These are phyloP conservation scores for Macadamia tetraphylla DNA, from an alignment of 164 flowering plant species.

Conservation along the genomic window DNA sequence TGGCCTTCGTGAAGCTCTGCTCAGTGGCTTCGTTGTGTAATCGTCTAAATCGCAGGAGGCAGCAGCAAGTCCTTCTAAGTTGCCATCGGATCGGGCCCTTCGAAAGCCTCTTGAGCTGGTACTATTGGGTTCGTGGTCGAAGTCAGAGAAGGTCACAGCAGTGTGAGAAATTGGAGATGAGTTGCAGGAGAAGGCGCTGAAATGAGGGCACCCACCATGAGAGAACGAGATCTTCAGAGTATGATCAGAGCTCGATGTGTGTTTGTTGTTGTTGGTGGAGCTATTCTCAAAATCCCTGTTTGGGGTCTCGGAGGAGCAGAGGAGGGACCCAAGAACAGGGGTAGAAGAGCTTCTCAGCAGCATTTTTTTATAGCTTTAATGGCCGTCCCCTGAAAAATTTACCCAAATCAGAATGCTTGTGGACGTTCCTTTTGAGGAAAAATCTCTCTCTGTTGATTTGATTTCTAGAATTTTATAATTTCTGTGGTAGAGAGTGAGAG, in stretches of 20 bases:
- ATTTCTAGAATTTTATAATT: no score
- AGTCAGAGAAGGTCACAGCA: slow-evolving; percentile 14
- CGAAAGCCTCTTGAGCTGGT: slow-evolving; percentile 33
- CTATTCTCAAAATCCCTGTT: slow-evolving; percentile 20
- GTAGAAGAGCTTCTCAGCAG: slow-evolving; percentile 81
- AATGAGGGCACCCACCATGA: slow-evolving; percentile 25
- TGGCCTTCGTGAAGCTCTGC: slow-evolving; percentile 22
- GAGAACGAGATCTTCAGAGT: slow-evolving; percentile 26
- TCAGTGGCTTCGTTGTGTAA: slow-evolving; percentile 7
- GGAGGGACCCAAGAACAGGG: slow-evolving; percentile 81
- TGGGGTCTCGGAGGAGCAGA: slow-evolving; percentile 48
- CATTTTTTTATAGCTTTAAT: slow-evolving; percentile 34
- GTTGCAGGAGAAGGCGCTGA: slow-evolving; percentile 23
- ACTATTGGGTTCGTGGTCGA: slow-evolving; percentile 3
- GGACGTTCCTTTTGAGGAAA: no score
- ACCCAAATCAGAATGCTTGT: no score
- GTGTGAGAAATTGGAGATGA: slow-evolving; percentile 36
- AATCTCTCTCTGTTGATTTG: no score
- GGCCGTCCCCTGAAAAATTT: neutral
- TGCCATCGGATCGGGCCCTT: slow-evolving; percentile 72
- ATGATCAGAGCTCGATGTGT: slow-evolving; percentile 18
- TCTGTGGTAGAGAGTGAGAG: no score
- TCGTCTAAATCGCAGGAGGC: slow-evolving; percentile 35
- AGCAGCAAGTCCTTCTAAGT: slow-evolving; percentile 39
- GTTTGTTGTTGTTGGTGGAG: slow-evolving; percentile 20